Evolutionary conservation across 1,139 yeast genomes (phyloP).

Genomic region (Suhomyces atakaporum): DNA sequence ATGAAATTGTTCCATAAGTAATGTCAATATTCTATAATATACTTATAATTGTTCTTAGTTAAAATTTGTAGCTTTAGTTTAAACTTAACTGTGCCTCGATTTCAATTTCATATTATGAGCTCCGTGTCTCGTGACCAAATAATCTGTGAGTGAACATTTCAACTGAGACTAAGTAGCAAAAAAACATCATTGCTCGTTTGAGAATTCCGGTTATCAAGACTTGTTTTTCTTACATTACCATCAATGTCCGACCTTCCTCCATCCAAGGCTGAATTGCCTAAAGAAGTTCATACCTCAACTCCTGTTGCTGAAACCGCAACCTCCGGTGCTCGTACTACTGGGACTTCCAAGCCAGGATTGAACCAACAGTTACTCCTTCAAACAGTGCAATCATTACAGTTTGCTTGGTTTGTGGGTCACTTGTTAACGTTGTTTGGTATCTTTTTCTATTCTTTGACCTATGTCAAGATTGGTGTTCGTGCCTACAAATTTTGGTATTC

Average conservation of each 20-base stretch:
- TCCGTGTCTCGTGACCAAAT: conserved; percentile 7
- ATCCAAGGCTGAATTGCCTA: conserved; percentile 2
- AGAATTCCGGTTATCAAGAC: not conserved
- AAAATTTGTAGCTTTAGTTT: not conserved
- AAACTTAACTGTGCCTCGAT: too few species aligned
- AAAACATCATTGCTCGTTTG: conserved; percentile 6
- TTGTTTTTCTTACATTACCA: not conserved
- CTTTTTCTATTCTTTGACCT: conserved; percentile 55
- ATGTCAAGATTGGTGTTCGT: conserved; percentile 20
- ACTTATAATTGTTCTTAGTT: not conserved
- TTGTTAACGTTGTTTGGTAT: conserved; percentile 59
- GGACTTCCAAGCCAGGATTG: conserved; percentile 17
- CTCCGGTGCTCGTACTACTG: not conserved
- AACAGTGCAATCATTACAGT: conserved; percentile 44
- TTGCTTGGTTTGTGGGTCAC: conserved; percentile 74
- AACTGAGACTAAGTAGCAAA: conserved; percentile 5
- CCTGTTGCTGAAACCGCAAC: not conserved
- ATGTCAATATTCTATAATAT: not conserved
- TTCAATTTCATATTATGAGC: too few species aligned
- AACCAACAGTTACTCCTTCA: conserved; percentile 14
- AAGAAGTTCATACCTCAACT: not conserved
- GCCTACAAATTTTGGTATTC: conserved; percentile 54
- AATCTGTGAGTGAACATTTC: conserved; percentile 6
- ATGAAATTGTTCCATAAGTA: not conserved
- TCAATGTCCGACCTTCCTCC: conserved; percentile 9